Percentiles rank a stretch among this genome's conserved stretches.
Evolutionary conservation across 192 early-diverging fungal species (phyloP).

Genomic region (Coemansia sp.): DNA sequence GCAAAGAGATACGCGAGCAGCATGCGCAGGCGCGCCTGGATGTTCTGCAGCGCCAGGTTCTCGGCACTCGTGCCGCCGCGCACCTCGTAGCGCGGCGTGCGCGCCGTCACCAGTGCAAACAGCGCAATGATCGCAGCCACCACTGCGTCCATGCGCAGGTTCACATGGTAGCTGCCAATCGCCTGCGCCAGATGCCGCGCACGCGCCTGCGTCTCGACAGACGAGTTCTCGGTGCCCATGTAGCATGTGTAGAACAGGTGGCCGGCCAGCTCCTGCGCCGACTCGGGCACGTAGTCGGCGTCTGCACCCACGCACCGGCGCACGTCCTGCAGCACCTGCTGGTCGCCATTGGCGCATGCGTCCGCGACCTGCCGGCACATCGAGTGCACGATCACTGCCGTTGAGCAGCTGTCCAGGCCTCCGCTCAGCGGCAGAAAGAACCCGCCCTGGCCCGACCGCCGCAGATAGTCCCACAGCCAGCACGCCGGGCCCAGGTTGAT

Average conservation of each 20-base stretch:
- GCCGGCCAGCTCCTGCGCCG: slow-evolving; percentile 79
- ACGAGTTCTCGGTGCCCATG: slow-evolving; percentile 94
- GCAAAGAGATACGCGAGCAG: slow-evolving; percentile 94
- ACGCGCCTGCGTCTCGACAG: slow-evolving; percentile 76
- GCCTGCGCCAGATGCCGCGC: slow-evolving; percentile 73
- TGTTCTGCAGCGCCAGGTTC: slow-evolving; percentile 96
- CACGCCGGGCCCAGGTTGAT: slow-evolving; percentile 94
- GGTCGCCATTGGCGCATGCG: slow-evolving; percentile 46
- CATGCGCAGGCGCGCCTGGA: slow-evolving; percentile 96
- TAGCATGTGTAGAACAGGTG: slow-evolving; percentile 93
- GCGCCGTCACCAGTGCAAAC: slow-evolving; percentile 72
- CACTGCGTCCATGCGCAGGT: slow-evolving; percentile 85
- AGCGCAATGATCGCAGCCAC: slow-evolving; percentile 72
- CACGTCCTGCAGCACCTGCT: slow-evolving; percentile 73
- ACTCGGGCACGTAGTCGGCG: slow-evolving; percentile 65
- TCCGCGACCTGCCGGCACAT: slow-evolving; percentile 21
- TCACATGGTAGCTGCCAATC: slow-evolving; percentile 91
- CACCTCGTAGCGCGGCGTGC: slow-evolving; percentile 73
- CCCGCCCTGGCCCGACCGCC: slow-evolving; percentile 83
- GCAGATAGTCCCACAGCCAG: slow-evolving; percentile 99
- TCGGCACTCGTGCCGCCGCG: slow-evolving; percentile 82
- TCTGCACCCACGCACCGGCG: slow-evolving; percentile 58
- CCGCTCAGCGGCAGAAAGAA: slow-evolving; percentile 96
- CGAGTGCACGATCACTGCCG: slow-evolving; percentile 70
- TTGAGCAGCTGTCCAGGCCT: slow-evolving; percentile 96